A percentile compares a stretch with the other conserved stretches of the same genome.
Evolutionary conservation across 2,329 filamentous ascomycete species (phyloP).

Genomic region (Curvularia verruculosa): DNA sequence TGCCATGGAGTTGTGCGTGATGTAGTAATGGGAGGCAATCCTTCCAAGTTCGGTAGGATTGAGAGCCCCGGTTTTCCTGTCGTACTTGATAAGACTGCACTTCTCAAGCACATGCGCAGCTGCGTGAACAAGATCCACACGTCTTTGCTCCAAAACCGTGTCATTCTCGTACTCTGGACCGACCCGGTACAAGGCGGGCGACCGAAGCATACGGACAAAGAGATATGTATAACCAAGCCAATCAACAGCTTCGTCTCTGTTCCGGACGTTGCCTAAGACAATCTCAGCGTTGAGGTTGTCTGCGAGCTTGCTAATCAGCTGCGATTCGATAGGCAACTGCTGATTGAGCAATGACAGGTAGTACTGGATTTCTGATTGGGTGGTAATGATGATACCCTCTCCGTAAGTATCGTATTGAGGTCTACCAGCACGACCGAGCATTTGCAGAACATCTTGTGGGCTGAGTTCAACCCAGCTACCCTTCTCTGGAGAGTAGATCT

Average conservation of each 20-base stretch:
- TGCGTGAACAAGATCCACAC: constrained; percentile 96
- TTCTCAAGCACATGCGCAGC: constrained; percentile 86
- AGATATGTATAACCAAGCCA: constrained; percentile 99
- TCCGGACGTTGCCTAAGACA: constrained; percentile 90
- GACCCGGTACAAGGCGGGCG: constrained; percentile 92
- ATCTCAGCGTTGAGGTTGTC: constrained; percentile 97
- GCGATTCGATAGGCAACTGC: constrained; percentile 95
- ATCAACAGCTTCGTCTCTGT: constrained; percentile 93
- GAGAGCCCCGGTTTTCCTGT: constrained; percentile 87
- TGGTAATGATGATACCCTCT: constrained; percentile 98
- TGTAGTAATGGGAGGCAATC: constrained; percentile 98
- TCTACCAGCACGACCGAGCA: constrained; percentile 95
- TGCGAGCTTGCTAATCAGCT: constrained; percentile 88
- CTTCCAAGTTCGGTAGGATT: constrained; percentile 93
- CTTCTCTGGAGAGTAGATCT: constrained; percentile 97
- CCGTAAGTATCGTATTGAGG: constrained; percentile 98
- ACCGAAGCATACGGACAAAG: constrained; percentile 96
- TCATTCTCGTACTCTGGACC: constrained; percentile 96
- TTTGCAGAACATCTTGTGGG: constrained; percentile 96
- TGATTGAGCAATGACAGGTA: constrained; percentile 96
- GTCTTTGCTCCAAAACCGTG: constrained; percentile 88
- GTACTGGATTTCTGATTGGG: constrained; percentile 93
- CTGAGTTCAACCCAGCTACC: constrained; percentile 98
- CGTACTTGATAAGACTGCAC: constrained; percentile 89
- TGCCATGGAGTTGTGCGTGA: constrained; percentile 93